Percentiles rank a stretch among this genome's conserved stretches.
These are phyloP conservation scores for Calonectria montana DNA, from an alignment of 2,329 filamentous ascomycete species.

Conservation along the genomic window DNA sequence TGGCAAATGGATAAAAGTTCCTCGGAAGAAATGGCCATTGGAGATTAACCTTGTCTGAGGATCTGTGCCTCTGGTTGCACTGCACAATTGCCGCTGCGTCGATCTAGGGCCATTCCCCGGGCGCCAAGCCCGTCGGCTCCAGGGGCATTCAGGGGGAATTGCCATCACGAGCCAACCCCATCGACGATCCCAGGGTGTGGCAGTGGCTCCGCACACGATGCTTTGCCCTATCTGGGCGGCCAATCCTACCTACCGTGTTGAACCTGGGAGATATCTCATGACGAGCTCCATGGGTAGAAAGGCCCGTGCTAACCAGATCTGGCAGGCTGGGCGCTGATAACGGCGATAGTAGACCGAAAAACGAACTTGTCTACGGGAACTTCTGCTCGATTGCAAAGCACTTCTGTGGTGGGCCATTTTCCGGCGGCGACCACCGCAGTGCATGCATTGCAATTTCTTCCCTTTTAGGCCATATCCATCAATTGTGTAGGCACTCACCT, in stretches of 20 bases:
- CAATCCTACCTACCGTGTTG: not conserved
- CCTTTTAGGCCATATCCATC: not conserved
- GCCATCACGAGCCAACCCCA: not conserved
- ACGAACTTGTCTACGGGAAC: not conserved
- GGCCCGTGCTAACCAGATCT: not conserved
- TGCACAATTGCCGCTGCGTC: not conserved
- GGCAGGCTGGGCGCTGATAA: slow-evolving; percentile 3
- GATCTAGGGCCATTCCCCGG: not conserved
- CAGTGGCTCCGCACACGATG: not conserved
- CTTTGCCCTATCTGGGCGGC: not conserved
- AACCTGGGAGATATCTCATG: not conserved
- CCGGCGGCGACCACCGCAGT: not conserved
- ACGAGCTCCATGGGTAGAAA: not conserved
- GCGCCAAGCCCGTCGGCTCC: not conserved
- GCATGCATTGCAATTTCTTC: not conserved
- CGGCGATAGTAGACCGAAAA: not conserved
- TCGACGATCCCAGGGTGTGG: not conserved
- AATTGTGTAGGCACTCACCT: not conserved
- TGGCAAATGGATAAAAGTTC: not conserved
- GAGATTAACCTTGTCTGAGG: not conserved
- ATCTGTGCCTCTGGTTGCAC: not conserved
- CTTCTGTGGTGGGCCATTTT: not conserved
- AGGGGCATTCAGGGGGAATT: not conserved
- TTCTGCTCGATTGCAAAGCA: not conserved
- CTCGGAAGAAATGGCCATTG: not conserved